Evolutionary conservation across 495 filamentous ascomycete species (phyloP).

Genomic region (Viridothelium virens): DNA sequence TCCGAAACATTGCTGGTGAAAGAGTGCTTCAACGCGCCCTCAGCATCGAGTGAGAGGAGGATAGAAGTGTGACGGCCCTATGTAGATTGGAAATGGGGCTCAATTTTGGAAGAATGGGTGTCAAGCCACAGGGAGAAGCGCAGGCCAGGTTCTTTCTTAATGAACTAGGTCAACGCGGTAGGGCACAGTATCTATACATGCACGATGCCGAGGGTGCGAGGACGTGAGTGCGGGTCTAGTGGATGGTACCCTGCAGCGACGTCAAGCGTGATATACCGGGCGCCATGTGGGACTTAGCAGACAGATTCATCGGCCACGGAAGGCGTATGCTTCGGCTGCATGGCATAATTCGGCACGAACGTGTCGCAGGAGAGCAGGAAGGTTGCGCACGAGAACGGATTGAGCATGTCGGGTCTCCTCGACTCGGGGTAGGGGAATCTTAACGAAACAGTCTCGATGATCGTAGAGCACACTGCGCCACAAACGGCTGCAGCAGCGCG

Average conservation of each 20-base stretch:
- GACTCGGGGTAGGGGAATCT: slow-evolving; percentile 4
- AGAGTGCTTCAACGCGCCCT: neutral
- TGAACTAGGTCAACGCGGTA: neutral
- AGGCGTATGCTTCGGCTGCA: neutral
- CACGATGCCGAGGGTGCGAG: slow-evolving; percentile 3
- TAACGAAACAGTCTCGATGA: slow-evolving; percentile 8
- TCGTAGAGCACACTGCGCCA: slow-evolving; percentile 8
- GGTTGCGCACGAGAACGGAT: slow-evolving; percentile 8
- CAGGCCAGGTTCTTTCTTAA: slow-evolving; percentile 9
- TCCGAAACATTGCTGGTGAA: slow-evolving; percentile 35
- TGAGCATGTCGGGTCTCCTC: neutral
- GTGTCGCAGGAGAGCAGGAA: slow-evolving; percentile 1
- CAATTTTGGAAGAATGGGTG: slow-evolving; percentile 5
- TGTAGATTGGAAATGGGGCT: slow-evolving; percentile 19
- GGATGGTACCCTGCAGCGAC: slow-evolving; percentile 10
- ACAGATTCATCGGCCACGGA: neutral
- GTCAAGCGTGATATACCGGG: slow-evolving; percentile 8
- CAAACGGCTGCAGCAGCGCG: slow-evolving; percentile 9
- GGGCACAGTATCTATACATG: slow-evolving; percentile 12
- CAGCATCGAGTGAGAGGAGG: neutral
- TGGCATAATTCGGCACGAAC: neutral
- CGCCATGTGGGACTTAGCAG: slow-evolving; percentile 4
- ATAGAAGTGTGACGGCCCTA: slow-evolving; percentile 20
- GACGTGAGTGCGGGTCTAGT: neutral
- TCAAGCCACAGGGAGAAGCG: slow-evolving; percentile 14